Base-by-base conservation (phyloP, 257 asterid species). In the Plectranthus barbatus region DNA sequence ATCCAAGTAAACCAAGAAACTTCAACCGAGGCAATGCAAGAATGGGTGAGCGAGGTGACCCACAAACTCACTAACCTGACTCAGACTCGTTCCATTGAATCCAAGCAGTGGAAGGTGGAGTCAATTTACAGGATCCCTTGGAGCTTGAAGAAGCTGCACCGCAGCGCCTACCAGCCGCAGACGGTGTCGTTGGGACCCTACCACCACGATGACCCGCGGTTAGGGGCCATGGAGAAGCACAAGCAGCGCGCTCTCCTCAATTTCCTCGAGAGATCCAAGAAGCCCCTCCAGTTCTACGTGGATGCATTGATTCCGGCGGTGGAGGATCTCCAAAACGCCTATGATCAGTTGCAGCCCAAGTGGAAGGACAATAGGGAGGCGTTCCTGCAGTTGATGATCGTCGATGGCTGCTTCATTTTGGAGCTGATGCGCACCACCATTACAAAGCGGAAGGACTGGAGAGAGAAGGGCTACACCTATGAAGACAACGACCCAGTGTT, bases 151-250 rank as follows among this genome's bases (percentile, higher is more conserved):
- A 51, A 76, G 4, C 42, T 60, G 5, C 18, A 49, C 64, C 5
- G 36, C 29, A 47, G 9, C 6, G 71, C 80, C 0, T 76, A 71
- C 71, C 62, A 15, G 49, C 85, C 85, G 4, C 78, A 29, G 9
- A 60, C 5, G 4, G 66, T 74, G 57, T 80, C 80, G 2, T 36
- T 80, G 5, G 85, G 82, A 4, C 85, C 85, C 3, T 80, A 80
- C 45, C 82, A 80, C 58, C 37, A 60, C 19, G 61, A 53, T 0
- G 21, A 1, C 12, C 1, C 0, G 15, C 0, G 9, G 8, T 50
- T 80, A 53, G 15, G 33, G 45, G 49, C 53, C 1, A 67, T 74
- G 83, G 83, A 78, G 37, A 45, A 19, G 14, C 77, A 74, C 64
- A 70, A 78, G 60, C 53, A 46, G 17, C 67, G 75, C 14, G 83